These are phyloP conservation scores for Lodderomyces elongisporus DNA, from an alignment of 1,139 yeast species.

Conservation along the genomic window DNA sequence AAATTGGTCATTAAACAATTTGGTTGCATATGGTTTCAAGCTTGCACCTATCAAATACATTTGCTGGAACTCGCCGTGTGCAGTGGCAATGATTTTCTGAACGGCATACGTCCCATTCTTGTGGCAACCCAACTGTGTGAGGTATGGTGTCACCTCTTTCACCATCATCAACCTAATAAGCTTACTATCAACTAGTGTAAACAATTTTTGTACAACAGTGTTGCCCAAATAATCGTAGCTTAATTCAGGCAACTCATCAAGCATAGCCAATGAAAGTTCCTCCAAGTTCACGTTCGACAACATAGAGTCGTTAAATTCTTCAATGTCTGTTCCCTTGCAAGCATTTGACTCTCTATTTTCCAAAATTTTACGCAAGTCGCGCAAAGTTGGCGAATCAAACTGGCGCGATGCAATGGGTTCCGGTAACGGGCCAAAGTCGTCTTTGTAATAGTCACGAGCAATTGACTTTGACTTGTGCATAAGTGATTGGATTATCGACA, in stretches of 20 bases:
- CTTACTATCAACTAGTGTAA: conserved; percentile 51
- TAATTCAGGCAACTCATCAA: conserved; percentile 84
- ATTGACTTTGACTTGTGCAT: conserved; percentile 28
- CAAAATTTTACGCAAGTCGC: conserved; percentile 53
- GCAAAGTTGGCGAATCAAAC: conserved; percentile 81
- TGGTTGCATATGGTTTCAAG: conserved; percentile 76
- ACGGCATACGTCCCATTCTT: conserved; percentile 99
- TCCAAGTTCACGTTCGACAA: conserved; percentile 53
- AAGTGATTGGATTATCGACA: conserved; percentile 28
- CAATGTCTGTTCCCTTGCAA: conserved; percentile 11
- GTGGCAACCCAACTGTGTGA: conserved; percentile 91
- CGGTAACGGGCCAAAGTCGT: conserved; percentile 66
- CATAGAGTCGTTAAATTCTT: conserved; percentile 6
- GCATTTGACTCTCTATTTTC: conserved; percentile 42
- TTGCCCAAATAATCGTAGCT: conserved; percentile 93
- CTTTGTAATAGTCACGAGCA: conserved; percentile 32
- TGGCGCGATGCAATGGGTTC: conserved; percentile 59
- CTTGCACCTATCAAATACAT: conserved; percentile 63
- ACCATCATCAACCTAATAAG: conserved; percentile 78
- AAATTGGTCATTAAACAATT: conserved; percentile 88
- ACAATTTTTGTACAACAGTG: conserved; percentile 89
- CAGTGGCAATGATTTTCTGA: conserved; percentile 82
- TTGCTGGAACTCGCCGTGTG: conserved; percentile 61
- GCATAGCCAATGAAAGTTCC: conserved; percentile 77
- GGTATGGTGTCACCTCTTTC: conserved; percentile 67